These are phyloP conservation scores for Paramecium octaurelia DNA, from an alignment of 73 alveolate genomes.

Conservation along the genomic window DNA sequence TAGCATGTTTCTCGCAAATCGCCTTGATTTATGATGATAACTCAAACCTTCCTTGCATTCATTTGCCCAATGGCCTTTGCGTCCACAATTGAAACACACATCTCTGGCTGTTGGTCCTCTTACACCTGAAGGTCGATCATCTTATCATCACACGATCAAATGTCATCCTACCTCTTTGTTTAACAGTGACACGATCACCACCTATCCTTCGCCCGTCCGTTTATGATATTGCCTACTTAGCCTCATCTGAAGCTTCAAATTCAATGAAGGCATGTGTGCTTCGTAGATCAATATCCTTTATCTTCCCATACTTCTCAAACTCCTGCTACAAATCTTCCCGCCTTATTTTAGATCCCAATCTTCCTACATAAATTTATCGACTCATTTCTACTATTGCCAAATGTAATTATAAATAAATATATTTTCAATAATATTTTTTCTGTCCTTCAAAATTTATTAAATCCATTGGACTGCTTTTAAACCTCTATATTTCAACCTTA, in stretches of 20 bases:
- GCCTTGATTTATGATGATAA: not conserved
- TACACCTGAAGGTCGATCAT: constrained; percentile 57
- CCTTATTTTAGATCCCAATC: constrained; percentile 66
- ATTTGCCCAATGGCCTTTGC: constrained; percentile 83
- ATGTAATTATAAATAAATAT: not conserved
- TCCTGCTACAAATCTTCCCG: constrained; percentile 73
- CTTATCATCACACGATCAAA: constrained; percentile 1
- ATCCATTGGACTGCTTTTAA: not conserved
- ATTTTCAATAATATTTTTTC: not conserved
- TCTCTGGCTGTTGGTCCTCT: constrained; percentile 79
- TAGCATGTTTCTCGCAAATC: constrained; percentile 68
- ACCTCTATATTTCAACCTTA: not conserved
- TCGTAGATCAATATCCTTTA: constrained; percentile 69
- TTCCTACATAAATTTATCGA: constrained; percentile 73
- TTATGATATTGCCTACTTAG: constrained; percentile 73
- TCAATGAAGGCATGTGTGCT: constrained; percentile 79
- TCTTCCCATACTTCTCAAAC: constrained; percentile 72
- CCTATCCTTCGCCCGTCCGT: constrained; percentile 64
- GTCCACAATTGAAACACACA: constrained; percentile 80
- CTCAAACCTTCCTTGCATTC: constrained; percentile 58
- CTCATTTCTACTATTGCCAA: constrained; percentile 28
- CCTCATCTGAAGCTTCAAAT: constrained; percentile 70
- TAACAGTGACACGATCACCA: constrained; percentile 67
- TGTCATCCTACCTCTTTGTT: constrained; percentile 57
- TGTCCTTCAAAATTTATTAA: not conserved